These are phyloP conservation scores for Apiospora hydei DNA, from an alignment of 2,329 filamentous ascomycete species.

Conservation along the genomic window DNA sequence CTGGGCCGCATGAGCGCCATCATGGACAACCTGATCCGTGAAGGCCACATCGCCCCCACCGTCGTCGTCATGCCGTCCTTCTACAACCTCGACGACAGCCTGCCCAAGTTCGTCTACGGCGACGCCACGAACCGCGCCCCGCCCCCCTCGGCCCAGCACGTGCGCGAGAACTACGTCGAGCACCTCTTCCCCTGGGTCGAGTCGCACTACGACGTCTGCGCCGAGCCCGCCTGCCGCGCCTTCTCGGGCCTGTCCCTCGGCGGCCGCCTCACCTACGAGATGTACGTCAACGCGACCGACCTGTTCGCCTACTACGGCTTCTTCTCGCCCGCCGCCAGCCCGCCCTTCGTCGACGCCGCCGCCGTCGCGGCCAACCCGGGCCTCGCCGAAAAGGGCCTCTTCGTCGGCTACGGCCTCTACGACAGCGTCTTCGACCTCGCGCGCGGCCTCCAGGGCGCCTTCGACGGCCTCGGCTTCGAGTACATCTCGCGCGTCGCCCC, in stretches of 20 bases:
- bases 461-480: slow-evolving; percentile 3
- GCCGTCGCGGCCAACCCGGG: slow-evolving; percentile 32
- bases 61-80: slow-evolving; percentile 40
- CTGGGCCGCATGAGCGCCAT: slow-evolving; percentile 38
- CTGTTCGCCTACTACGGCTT: slow-evolving; percentile 40
- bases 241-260: slow-evolving; percentile 40
- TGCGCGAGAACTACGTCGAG: slow-evolving; percentile 38
- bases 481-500: slow-evolving; percentile 20
- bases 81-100: slow-evolving; percentile 19
- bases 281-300: slow-evolving; percentile 41
- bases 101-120: slow-evolving; percentile 16
- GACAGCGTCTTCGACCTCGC: slow-evolving; percentile 36
- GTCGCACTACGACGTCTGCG: slow-evolving; percentile 35
- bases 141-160: slow-evolving; percentile 30
- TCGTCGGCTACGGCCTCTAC: slow-evolving; percentile 40
- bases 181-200: slow-evolving; percentile 41
- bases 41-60: slow-evolving; percentile 38
- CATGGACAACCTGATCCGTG: slow-evolving; percentile 41
- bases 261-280: slow-evolving; percentile 41
- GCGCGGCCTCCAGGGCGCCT: slow-evolving; percentile 35
- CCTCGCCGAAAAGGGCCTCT: slow-evolving; percentile 34
- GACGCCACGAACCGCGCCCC: slow-evolving; percentile 28
- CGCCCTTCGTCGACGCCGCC: slow-evolving; percentile 30
- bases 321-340: slow-evolving; percentile 38
- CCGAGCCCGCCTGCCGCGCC: slow-evolving; percentile 35